A percentile compares a stretch with the other conserved stretches of the same genome.
Conservation (phyloP, 2,329 filamentous ascomycete genomes). For the Aspergillus neotritici region DNA sequence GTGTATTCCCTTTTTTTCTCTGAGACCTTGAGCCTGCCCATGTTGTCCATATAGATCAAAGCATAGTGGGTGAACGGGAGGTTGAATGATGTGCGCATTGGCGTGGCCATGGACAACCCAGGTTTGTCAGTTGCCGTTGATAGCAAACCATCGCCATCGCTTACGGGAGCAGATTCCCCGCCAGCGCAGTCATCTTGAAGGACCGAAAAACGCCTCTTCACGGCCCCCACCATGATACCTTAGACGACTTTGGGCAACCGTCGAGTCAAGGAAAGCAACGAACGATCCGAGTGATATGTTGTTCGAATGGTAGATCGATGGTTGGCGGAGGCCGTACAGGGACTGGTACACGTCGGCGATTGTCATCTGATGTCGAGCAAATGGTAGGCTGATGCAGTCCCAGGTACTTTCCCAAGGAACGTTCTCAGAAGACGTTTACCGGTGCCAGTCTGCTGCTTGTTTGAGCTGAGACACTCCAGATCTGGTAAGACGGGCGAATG, state of each 20-base stretch:
- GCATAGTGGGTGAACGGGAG: constrained; percentile 32
- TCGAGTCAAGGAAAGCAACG: no score
- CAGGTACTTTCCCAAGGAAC: no score
- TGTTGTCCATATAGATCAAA: constrained; percentile 32
- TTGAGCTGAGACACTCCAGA: no score
- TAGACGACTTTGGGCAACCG: no score
- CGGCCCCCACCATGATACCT: constrained; percentile 28
- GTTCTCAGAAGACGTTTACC: not conserved
- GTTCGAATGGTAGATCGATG: not conserved
- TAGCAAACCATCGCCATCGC: no score
- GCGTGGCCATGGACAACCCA: constrained; percentile 24
- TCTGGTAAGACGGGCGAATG: not conserved
- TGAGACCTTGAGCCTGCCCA: constrained; percentile 27
- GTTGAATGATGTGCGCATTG: constrained; percentile 21
- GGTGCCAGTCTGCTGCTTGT: not conserved
- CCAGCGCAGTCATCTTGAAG: constrained; percentile 22
- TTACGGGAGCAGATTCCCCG: constrained; percentile 29
- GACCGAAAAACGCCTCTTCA: constrained; percentile 28
- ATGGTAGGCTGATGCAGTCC: no score
- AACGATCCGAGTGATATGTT: no score
- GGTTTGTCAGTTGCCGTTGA: no score
- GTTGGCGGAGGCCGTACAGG: no score
- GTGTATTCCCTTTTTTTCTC: no score
- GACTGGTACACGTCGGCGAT: not conserved
- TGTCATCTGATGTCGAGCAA: not conserved